phyloP scores from a whole-genome alignment of 73 alveolate genomes.

The Stentor coeruleus region DNA sequence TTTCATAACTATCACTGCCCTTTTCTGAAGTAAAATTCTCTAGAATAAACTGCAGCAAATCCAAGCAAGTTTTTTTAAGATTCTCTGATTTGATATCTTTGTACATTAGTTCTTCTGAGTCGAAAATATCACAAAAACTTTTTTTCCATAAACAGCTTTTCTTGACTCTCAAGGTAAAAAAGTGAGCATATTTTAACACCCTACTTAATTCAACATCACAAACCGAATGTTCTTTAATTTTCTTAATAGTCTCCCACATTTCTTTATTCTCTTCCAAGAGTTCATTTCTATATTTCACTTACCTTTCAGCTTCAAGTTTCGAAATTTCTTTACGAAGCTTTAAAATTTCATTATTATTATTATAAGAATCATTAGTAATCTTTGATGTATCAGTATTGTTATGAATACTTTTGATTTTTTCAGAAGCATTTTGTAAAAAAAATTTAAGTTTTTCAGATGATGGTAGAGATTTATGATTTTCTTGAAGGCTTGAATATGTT shows the following conservation, averaged over 20 bases:
- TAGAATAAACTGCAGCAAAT: not conserved
- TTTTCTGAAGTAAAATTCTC: not conserved
- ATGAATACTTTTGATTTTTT: no score
- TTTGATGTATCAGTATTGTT: not conserved
- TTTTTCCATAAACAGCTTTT: not conserved
- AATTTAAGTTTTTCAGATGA: not conserved
- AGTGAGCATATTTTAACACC: not conserved
- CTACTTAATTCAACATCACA: not conserved
- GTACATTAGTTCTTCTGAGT: not conserved
- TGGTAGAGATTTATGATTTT: not conserved
- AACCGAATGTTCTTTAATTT: not conserved
- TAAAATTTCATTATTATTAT: no score
- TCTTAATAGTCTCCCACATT: not conserved
- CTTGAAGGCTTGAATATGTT: not conserved
- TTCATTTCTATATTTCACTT: not conserved
- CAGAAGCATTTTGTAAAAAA: not conserved
- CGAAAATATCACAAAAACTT: not conserved
- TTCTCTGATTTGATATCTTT: not conserved
- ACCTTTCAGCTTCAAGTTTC: not conserved
- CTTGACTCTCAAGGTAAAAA: not conserved
- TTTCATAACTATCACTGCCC: not conserved
- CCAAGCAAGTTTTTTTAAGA: not conserved
- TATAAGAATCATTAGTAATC: not conserved
- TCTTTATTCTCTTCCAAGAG: not conserved
- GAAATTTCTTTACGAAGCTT: not conserved